These are phyloP conservation scores for Fragilaria crotonensis DNA, from an alignment of 108 stramenopile species.

Conservation along the genomic window DNA sequence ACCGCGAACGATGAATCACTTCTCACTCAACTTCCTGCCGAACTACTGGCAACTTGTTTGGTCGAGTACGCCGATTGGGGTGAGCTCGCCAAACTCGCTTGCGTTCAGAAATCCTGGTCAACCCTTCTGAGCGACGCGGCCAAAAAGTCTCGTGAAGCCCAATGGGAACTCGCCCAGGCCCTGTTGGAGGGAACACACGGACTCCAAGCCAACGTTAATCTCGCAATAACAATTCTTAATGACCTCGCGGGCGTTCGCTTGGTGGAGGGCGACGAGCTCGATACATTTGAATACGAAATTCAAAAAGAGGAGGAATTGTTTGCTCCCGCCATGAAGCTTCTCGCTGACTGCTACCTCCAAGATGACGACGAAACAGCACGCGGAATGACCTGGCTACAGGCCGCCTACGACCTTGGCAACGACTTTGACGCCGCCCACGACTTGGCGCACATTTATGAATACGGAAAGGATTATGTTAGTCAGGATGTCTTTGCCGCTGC, in stretches of 20 bases:
- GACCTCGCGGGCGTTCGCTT: constrained; percentile 35
- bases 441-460: constrained; percentile 71
- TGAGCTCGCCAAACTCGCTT: constrained; percentile 65
- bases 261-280: constrained; percentile 2
- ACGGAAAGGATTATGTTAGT: constrained; percentile 48
- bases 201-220: constrained; percentile 39
- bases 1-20: background rate
- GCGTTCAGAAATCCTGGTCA: constrained; percentile 64
- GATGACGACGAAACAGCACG: constrained; percentile 21
- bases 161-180: constrained; percentile 62
- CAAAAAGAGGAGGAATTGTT: constrained; percentile 3
- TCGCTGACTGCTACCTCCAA: constrained; percentile 55
- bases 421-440: constrained; percentile 67
- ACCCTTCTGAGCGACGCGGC: constrained; percentile 61
- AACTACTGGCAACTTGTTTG: constrained; percentile 55
- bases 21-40: constrained; percentile 39
- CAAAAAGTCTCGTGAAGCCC: constrained; percentile 31
- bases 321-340: constrained; percentile 48
- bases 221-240: constrained; percentile 46
- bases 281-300: background rate
- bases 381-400: constrained; percentile 67
- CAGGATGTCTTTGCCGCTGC: constrained; percentile 76
- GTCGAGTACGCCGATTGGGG: constrained; percentile 69
- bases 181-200: constrained; percentile 44
- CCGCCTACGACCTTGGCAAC: constrained; percentile 48